Conservation (phyloP, 1,139 yeast species). For the Spencermartinsiella ligniputridi region DNA sequence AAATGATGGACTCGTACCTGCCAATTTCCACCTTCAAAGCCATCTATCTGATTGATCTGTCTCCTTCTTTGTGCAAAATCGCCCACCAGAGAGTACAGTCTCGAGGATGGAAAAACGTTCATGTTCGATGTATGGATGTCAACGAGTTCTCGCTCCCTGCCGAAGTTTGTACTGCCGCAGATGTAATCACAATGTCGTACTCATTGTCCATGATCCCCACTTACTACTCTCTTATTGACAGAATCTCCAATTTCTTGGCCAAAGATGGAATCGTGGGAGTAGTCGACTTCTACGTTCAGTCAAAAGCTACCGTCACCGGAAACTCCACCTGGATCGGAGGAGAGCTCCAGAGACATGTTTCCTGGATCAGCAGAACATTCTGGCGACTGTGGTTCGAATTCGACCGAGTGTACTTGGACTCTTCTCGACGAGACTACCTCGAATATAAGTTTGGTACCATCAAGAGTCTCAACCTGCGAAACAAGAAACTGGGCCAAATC, state of each 20-base stretch:
- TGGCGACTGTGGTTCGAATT: slow-evolving; percentile 90
- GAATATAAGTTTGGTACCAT: slow-evolving; percentile 79
- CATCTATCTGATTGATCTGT: slow-evolving; percentile 67
- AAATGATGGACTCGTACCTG: slow-evolving; percentile 58
- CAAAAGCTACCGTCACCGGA: slow-evolving; percentile 60
- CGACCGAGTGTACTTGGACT: slow-evolving; percentile 73
- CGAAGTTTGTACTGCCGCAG: slow-evolving; percentile 40
- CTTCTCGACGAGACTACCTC: slow-evolving; percentile 75
- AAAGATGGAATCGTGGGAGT: slow-evolving; percentile 60
- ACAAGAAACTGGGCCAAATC: slow-evolving; percentile 60
- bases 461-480: slow-evolving; percentile 65
- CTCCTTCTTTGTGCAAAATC: slow-evolving; percentile 70
- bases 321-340: slow-evolving; percentile 74
- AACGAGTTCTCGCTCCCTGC: slow-evolving; percentile 53
- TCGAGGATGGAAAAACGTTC: slow-evolving; percentile 60
- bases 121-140: slow-evolving; percentile 70
- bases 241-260: slow-evolving; percentile 50
- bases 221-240: slow-evolving; percentile 75
- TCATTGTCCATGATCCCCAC: slow-evolving; percentile 83
- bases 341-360: slow-evolving; percentile 60
- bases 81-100: slow-evolving; percentile 56
- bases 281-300: slow-evolving; percentile 78
- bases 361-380: slow-evolving; percentile 73
- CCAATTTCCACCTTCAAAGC: slow-evolving; percentile 56
- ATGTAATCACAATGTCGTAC: slow-evolving; percentile 70